Conservation (phyloP, 2,329 filamentous ascomycete genomes). For the Cercospora zeae-maydis region DNA sequence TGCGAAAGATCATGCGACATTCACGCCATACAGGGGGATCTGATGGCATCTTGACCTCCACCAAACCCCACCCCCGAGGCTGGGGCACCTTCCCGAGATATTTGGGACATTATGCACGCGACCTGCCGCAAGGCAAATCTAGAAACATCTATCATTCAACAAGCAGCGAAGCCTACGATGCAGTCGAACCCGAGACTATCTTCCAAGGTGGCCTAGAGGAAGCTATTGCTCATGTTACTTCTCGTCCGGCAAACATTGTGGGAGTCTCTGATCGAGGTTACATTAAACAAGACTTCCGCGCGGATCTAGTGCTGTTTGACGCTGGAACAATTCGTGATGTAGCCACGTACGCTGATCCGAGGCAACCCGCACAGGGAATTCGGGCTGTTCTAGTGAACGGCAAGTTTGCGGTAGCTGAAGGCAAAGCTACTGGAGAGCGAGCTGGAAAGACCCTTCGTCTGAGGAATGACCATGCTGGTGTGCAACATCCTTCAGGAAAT, state of each 20-base stretch:
- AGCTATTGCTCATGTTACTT: slow-evolving; percentile 30
- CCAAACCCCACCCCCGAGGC: slow-evolving; percentile 31
- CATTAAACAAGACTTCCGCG: slow-evolving; percentile 26
- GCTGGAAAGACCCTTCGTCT: slow-evolving; percentile 27
- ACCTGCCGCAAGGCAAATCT: slow-evolving; percentile 23
- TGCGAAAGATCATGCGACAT: slow-evolving; percentile 31
- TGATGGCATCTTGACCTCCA: slow-evolving; percentile 31
- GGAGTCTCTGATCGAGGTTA: slow-evolving; percentile 26
- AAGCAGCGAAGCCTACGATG: slow-evolving; percentile 19
- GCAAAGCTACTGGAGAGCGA: slow-evolving; percentile 21
- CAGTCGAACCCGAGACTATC: slow-evolving; percentile 25
- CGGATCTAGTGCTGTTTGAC: slow-evolving; percentile 31
- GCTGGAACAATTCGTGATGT: slow-evolving; percentile 25
- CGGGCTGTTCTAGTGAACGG: slow-evolving; percentile 30
- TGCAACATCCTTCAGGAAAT: background rate
- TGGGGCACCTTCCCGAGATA: slow-evolving; percentile 33
- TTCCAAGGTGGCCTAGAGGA: slow-evolving; percentile 31
- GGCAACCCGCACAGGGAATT: slow-evolving; percentile 28
- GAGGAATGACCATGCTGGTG: slow-evolving; percentile 1
- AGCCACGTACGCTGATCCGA: slow-evolving; percentile 30
- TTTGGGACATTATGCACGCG: slow-evolving; percentile 30
- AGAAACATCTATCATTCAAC: slow-evolving; percentile 26
- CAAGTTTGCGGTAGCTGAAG: slow-evolving; percentile 27
- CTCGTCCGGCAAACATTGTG: slow-evolving; percentile 26
- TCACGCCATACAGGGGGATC: slow-evolving; percentile 28